A percentile compares a stretch with the other conserved stretches of the same genome.
Conservation (phyloP, 441 rosid species). For the Gossypium schwendimanii region DNA sequence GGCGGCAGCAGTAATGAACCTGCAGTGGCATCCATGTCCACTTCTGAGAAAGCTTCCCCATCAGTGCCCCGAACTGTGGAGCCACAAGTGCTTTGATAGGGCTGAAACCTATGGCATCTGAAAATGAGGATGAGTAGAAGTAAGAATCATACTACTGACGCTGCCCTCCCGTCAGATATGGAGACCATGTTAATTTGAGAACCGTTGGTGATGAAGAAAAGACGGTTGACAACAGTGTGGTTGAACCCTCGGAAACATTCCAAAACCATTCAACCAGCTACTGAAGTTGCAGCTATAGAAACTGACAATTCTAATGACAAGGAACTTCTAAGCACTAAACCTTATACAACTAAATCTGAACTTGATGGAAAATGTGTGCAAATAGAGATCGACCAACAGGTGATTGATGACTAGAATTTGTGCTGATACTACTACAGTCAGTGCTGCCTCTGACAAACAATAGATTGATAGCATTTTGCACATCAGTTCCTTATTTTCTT, state of each 20-base stretch:
- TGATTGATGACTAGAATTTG: no score
- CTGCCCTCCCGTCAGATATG: neutral
- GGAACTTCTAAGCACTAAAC: neutral
- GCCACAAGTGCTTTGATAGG: neutral
- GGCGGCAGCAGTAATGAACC: slow-evolving; percentile 10
- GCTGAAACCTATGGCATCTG: slow-evolving; percentile 1
- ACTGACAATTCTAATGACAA: slow-evolving; percentile 8
- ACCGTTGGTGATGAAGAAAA: neutral
- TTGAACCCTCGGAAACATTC: slow-evolving; percentile 9
- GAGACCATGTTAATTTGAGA: neutral
- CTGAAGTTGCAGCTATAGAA: slow-evolving; percentile 15
- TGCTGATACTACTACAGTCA: no score
- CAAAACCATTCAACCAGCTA: slow-evolving; percentile 1
- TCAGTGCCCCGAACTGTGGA: neutral
- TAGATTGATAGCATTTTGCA: neutral
- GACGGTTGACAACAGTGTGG: neutral
- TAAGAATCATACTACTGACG: neutral
- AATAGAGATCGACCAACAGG: no score
- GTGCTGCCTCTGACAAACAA: neutral
- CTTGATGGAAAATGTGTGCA: neutral
- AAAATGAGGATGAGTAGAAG: slow-evolving; percentile 2
- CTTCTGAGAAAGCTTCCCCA: slow-evolving; percentile 12
- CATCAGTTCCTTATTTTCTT: neutral
- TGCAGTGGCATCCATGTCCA: slow-evolving; percentile 2
- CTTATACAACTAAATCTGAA: slow-evolving; percentile 4